Base-by-base conservation (phyloP, 768 basidiomycete genomes). In the Phlebiopsis gigantea region DNA sequence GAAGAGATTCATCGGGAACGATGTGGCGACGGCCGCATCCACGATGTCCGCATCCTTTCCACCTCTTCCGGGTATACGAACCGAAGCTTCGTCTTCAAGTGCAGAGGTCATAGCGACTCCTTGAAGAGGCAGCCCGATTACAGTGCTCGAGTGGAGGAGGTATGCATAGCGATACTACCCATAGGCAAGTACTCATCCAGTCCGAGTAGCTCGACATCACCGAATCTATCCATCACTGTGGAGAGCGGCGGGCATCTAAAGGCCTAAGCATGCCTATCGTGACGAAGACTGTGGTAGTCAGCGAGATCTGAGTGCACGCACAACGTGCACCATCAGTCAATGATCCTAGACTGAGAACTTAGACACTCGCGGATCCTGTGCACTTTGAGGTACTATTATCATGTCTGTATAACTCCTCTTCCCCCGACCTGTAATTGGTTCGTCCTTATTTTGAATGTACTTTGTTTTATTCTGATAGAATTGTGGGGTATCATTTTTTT, bases 271-370 rank as follows among this genome's bases (percentile, higher is more conserved):
- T 59, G 58, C 58, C 58, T 12, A 49, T 39, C 3, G 42, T 59
- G 9, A 59, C 58, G 5, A 55, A 55, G n/a, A 59, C 58, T 25
- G 58, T 59, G 9, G 47, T 55, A 46, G 55, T 59, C 31, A 41
- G 28, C 15, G 58, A 59, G 58, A 25, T 59, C 8, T 59, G 34
- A 39, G n/a, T n/a, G n/a, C n/a, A n/a, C n/a, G n/a, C n/a, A n/a
- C n/a, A n/a, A n/a, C n/a, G n/a, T n/a, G n/a, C n/a, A n/a, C n/a
- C n/a, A n/a, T n/a, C n/a, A n/a, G n/a, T n/a, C n/a, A n/a, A n/a
- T n/a, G n/a, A n/a, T n/a, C n/a, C n/a, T n/a, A n/a, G n/a, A n/a
- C n/a, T n/a, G n/a, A n/a, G n/a, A n/a, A n/a, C n/a, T n/a, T n/a
- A n/a, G n/a, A n/a, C n/a, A n/a, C n/a, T n/a, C n/a, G n/a, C n/a